Conservation (phyloP, 2,329 filamentous ascomycete species). For the Fusarium sp. region DNA sequence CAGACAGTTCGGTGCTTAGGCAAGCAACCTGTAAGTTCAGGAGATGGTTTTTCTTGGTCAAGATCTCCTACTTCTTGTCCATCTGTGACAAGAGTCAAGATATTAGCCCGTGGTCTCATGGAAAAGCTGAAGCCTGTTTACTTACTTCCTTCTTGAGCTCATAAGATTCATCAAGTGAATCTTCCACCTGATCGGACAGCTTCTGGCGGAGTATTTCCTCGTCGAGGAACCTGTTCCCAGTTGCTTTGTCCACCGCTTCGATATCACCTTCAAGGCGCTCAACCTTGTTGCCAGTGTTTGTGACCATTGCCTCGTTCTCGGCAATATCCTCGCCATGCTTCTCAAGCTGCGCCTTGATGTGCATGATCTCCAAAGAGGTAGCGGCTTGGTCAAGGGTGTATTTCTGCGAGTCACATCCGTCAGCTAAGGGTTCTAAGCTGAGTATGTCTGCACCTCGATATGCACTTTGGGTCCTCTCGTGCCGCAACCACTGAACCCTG, state of each 20-base stretch:
- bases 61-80: neutral
- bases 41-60: no score
- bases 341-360: neutral
- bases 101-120: neutral
- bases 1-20: neutral
- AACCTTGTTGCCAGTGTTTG: neutral
- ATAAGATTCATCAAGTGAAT: neutral
- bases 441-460: slow-evolving; percentile 40
- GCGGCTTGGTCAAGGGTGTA: neutral
- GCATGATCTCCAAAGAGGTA: neutral
- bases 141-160: neutral
- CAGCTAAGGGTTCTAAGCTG: slow-evolving; percentile 33
- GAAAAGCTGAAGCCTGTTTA: neutral
- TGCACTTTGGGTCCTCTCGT: slow-evolving; percentile 17
- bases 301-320: neutral
- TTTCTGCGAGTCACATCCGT: slow-evolving; percentile 25
- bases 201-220: neutral
- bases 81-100: neutral
- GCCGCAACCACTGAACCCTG: slow-evolving; percentile 23
- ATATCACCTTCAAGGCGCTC: neutral
- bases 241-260: neutral
- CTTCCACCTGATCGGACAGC: neutral
- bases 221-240: neutral
- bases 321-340: neutral
- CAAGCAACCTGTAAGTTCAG: no score